Conservation (phyloP, 2,329 filamentous ascomycete species). For the Colletotrichum ledebouriae region DNA sequence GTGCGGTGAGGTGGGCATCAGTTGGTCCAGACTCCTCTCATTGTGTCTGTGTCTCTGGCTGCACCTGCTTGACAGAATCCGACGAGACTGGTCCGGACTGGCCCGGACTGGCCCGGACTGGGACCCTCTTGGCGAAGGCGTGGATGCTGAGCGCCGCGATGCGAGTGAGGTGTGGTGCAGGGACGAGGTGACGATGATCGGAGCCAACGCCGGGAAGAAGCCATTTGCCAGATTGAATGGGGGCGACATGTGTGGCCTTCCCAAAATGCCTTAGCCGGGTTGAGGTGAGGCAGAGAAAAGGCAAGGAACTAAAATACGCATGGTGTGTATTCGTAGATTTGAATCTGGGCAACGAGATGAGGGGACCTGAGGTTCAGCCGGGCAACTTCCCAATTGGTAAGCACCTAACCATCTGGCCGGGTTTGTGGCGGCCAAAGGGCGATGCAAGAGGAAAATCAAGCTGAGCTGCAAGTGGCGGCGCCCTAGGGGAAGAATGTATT, state of each 20-base stretch:
- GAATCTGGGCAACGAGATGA: conserved; percentile 9
- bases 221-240: conserved; percentile 7
- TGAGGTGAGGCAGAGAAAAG: not conserved
- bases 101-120: conserved; percentile 4
- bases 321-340: not conserved
- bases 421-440: conserved; percentile 19
- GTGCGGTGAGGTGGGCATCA: not conserved
- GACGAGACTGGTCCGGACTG: conserved; percentile 8
- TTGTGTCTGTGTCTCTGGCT: conserved; percentile 2
- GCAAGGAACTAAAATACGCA: too few species aligned
- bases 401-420: conserved; percentile 20
- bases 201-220: conserved; percentile 21
- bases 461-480: not conserved
- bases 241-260: not conserved
- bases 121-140: not conserved
- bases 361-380: conserved; percentile 9
- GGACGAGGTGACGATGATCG: conserved; percentile 9
- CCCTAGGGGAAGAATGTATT: not conserved
- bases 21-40: conserved; percentile 1
- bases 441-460: conserved; percentile 13
- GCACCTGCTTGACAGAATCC: conserved; percentile 8
- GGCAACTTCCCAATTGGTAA: conserved; percentile 12
- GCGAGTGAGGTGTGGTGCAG: conserved; percentile 18
- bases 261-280: not conserved
- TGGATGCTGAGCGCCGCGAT: conserved; percentile 16